Conservation (phyloP, 2,329 filamentous ascomycete genomes). For the Cordyceps fumosorosea region DNA sequence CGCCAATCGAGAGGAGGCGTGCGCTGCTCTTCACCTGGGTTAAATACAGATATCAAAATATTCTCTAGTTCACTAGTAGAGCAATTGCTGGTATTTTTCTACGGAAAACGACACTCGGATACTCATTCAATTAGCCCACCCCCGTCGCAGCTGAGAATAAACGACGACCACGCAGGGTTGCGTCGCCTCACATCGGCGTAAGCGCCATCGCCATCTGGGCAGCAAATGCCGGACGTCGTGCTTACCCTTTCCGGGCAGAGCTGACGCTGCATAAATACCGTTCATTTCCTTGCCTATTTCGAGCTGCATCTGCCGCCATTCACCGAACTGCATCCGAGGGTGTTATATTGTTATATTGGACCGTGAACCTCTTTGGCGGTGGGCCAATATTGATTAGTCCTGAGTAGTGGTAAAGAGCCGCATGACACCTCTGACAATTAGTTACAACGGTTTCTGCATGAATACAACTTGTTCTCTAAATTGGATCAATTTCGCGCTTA, state of each 20-base stretch:
- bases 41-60: too few relatives aligned
- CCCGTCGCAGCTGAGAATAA: slow-evolving; percentile 5
- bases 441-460: too few relatives aligned
- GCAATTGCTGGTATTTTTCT: too few relatives aligned
- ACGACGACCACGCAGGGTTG: slow-evolving; percentile 3
- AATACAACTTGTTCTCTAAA: too few relatives aligned
- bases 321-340: not conserved
- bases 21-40: too few relatives aligned
- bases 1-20: too few relatives aligned
- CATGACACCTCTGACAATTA: too few relatives aligned
- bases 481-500: too few relatives aligned
- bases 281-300: not conserved
- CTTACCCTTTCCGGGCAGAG: slow-evolving; percentile 1
- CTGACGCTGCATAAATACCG: not conserved
- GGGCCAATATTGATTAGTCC: too few relatives aligned
- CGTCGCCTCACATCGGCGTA: not conserved
- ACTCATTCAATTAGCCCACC: not conserved
- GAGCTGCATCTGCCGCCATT: not conserved
- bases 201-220: slow-evolving; percentile 7
- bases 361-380: not conserved
- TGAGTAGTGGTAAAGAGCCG: not conserved
- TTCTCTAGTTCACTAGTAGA: too few relatives aligned
- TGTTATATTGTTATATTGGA: not conserved
- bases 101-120: too few relatives aligned
- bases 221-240: slow-evolving; percentile 4